Evolutionary conservation across 2,329 filamentous ascomycete species (phyloP).

Genomic region (Shiraia bambusicola): DNA sequence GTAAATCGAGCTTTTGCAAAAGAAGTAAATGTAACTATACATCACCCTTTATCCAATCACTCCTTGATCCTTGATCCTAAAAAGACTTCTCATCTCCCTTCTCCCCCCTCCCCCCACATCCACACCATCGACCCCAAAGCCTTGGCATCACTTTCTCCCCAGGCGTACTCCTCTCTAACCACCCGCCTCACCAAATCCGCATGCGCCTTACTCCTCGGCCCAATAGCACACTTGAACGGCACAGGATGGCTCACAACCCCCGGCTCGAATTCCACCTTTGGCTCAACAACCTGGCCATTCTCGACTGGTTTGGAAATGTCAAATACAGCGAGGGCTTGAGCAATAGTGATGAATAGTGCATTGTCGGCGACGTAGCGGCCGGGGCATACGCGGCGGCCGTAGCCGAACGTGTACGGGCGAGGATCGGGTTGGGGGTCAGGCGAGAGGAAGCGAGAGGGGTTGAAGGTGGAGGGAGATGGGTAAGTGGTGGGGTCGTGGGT

Average conservation of each 20-base stretch:
- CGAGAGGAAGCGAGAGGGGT: constrained; percentile 49
- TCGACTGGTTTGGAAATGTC: constrained; percentile 43
- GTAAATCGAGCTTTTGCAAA: too few species aligned
- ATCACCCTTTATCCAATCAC: too few species aligned
- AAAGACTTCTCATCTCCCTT: too few species aligned
- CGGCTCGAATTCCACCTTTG: constrained; percentile 38
- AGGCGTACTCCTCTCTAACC: constrained; percentile 41
- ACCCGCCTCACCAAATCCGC: constrained; percentile 36
- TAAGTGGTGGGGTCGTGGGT: constrained; percentile 46
- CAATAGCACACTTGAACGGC: constrained; percentile 39
- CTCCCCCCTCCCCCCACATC: too few species aligned
- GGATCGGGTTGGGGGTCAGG: constrained; percentile 46
- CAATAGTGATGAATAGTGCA: constrained; percentile 47
- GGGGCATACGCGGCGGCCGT: constrained; percentile 48
- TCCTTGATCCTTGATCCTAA: too few species aligned
- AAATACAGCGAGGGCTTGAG: constrained; percentile 52
- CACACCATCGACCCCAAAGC: too few species aligned
- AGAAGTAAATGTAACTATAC: too few species aligned
- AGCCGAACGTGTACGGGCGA: constrained; percentile 42
- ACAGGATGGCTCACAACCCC: constrained; percentile 45
- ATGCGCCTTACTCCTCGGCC: constrained; percentile 38
- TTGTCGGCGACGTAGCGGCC: constrained; percentile 47
- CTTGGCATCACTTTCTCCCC: constrained; percentile 43
- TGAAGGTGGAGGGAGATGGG: constrained; percentile 44
- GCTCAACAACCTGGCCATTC: constrained; percentile 43